Evolutionary conservation across 768 basidiomycete genomes (phyloP).

Genomic region (Amanita molliuscula): DNA sequence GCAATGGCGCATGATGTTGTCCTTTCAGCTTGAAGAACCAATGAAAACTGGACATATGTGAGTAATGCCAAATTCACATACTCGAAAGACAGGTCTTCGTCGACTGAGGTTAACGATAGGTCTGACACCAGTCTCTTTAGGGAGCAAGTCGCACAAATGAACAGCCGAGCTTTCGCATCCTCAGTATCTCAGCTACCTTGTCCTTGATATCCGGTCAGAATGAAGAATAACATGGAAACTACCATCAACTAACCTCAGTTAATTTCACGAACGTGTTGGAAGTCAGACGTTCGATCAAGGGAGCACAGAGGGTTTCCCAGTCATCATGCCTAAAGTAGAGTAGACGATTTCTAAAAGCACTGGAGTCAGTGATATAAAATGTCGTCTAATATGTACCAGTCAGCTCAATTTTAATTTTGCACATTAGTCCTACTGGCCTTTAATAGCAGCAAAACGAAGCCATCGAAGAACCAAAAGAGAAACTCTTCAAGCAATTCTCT

Average conservation of each 20-base stretch:
- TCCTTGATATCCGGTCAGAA: constrained; percentile 24
- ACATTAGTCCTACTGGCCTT: constrained; percentile 38
- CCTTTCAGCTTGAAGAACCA: constrained; percentile 1
- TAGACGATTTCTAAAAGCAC: constrained; percentile 70
- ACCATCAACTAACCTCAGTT: constrained; percentile 35
- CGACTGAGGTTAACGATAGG: constrained; percentile 87
- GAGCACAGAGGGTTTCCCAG: constrained; percentile 77
- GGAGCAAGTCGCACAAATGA: constrained; percentile 83
- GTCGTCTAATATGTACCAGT: constrained; percentile 46
- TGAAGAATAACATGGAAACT: neutral
- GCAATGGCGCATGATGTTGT: neutral
- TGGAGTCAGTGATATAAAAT: constrained; percentile 91
- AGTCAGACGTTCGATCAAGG: constrained; percentile 69
- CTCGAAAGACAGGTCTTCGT: constrained; percentile 25
- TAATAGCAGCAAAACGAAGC: constrained; percentile 69
- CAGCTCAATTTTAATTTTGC: neutral
- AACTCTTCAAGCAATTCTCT: constrained; percentile 81
- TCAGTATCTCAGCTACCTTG: constrained; percentile 55
- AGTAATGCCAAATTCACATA: neutral
- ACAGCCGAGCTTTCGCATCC: constrained; percentile 68
- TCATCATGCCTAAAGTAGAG: constrained; percentile 94
- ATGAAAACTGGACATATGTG: neutral
- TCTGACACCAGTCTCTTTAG: constrained; percentile 91
- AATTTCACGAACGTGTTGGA: constrained; percentile 62
- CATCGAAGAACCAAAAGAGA: constrained; percentile 91